phyloP scores from a whole-genome alignment of 1,139 yeast genomes.

The Yamadazyma oceani region DNA sequence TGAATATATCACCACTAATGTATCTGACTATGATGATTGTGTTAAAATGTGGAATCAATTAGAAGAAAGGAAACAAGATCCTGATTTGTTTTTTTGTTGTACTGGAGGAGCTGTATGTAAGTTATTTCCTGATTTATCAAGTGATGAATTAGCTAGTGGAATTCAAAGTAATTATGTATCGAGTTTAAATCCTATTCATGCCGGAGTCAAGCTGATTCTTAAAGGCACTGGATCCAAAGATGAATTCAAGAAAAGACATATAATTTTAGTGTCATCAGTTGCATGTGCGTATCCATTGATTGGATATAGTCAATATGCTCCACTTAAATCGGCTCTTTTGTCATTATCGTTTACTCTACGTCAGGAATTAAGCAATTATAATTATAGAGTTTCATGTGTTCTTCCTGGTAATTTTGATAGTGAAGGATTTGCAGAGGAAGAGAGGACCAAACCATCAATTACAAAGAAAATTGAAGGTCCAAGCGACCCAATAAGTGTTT shows the following conservation, averaged over 20 bases:
- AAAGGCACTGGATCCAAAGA: no score
- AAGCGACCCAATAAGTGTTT: conserved; percentile 67
- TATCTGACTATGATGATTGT: conserved; percentile 56
- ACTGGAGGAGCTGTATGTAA: conserved; percentile 89
- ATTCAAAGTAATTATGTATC: conserved; percentile 72
- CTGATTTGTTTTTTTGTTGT: conserved; percentile 79
- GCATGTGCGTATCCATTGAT: conserved; percentile 84
- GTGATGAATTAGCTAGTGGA: conserved; percentile 59
- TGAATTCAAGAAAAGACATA: conserved; percentile 48
- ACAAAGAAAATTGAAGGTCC: conserved; percentile 86
- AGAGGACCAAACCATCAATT: conserved; percentile 80
- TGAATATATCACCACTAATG: conserved; percentile 62
- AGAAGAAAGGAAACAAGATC: conserved; percentile 32
- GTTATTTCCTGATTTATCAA: conserved; percentile 65
- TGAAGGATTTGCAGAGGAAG: conserved; percentile 84
- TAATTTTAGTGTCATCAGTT: conserved; percentile 78
- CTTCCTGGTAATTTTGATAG: conserved; percentile 89
- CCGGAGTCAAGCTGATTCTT: conserved; percentile 45
- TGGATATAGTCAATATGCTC: conserved; percentile 90
- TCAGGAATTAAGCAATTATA: conserved; percentile 74
- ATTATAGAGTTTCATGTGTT: conserved; percentile 60
- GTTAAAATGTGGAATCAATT: conserved; percentile 32
- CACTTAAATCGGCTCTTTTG: conserved; percentile 79
- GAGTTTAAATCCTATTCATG: conserved; percentile 69
- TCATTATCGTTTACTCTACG: conserved; percentile 73